These are phyloP conservation scores for Boletus fagicola DNA, from an alignment of 768 basidiomycete species.

Conservation along the genomic window DNA sequence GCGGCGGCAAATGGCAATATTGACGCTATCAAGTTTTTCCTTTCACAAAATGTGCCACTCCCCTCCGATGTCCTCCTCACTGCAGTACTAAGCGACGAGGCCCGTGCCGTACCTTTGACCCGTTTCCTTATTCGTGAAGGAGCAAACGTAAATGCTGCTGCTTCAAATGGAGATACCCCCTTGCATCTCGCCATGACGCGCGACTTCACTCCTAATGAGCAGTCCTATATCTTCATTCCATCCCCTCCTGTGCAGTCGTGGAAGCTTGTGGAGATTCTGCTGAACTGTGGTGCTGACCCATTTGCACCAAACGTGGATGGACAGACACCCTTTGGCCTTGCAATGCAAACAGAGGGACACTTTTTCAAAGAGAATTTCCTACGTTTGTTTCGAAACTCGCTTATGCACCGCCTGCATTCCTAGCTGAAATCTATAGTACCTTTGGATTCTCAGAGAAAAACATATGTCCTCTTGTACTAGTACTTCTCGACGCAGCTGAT, in stretches of 20 bases:
- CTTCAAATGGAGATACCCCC: not conserved
- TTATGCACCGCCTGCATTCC: too few species aligned
- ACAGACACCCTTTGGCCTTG: not conserved
- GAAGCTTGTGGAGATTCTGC: not conserved
- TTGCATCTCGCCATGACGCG: not conserved
- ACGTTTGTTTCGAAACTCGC: not conserved
- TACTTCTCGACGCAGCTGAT: too few species aligned
- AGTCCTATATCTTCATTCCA: too few species aligned
- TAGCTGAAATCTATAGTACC: not conserved
- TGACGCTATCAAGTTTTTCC: not conserved
- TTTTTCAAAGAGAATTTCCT: slow-evolving; percentile 7
- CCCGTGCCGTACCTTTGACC: not conserved
- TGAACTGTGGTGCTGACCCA: not conserved
- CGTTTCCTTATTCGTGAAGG: slow-evolving; percentile 2
- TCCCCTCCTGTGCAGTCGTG: not conserved
- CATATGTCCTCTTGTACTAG: too few species aligned
- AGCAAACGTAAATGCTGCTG: not conserved
- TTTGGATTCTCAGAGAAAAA: not conserved
- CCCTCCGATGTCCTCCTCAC: not conserved
- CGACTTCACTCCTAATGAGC: not conserved
- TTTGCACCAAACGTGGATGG: not conserved
- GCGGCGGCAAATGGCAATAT: not conserved
- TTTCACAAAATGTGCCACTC: not conserved
- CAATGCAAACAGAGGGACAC: not conserved
- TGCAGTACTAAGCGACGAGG: too few species aligned